Percentiles rank a stretch among this genome's conserved stretches.
These are phyloP conservation scores for Eucalyptus viminalis DNA, from an alignment of 345 rosid species.

Conservation along the genomic window DNA sequence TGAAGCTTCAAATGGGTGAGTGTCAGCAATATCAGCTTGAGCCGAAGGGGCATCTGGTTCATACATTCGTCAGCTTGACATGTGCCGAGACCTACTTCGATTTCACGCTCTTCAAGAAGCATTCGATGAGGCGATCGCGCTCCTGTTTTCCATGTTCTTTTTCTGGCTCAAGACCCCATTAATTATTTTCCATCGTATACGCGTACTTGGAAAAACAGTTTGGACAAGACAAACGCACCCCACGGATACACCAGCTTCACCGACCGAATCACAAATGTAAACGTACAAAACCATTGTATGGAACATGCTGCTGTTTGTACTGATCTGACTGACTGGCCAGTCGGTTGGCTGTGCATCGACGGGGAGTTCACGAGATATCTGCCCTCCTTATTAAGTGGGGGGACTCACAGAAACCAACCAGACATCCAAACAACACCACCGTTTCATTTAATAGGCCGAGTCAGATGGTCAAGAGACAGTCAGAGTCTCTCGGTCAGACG, in stretches of 20 bases:
- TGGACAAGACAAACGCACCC: neutral
- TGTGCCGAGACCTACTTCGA: neutral
- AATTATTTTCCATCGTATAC: neutral
- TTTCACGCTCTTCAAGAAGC: neutral
- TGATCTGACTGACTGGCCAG: neutral
- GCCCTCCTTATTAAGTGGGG: neutral
- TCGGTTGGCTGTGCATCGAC: neutral
- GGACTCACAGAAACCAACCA: neutral
- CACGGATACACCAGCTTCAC: neutral
- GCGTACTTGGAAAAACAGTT: neutral
- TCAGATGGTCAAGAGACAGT: slow-evolving; percentile 47
- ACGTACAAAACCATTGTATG: neutral
- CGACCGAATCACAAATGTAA: neutral
- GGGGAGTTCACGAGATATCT: neutral
- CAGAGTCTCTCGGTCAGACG: slow-evolving; percentile 28
- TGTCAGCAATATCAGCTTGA: neutral
- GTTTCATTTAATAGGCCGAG: slow-evolving; percentile 2
- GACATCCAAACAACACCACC: neutral
- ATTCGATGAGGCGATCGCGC: neutral
- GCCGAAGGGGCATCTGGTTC: neutral
- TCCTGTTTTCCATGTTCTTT: neutral
- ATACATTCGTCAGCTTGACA: neutral
- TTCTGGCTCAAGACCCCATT: neutral
- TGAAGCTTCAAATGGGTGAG: neutral
- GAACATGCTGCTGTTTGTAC: neutral